These are phyloP conservation scores for Pseudocercospora macadamiae DNA, from an alignment of 2,329 filamentous ascomycete species.

Conservation along the genomic window DNA sequence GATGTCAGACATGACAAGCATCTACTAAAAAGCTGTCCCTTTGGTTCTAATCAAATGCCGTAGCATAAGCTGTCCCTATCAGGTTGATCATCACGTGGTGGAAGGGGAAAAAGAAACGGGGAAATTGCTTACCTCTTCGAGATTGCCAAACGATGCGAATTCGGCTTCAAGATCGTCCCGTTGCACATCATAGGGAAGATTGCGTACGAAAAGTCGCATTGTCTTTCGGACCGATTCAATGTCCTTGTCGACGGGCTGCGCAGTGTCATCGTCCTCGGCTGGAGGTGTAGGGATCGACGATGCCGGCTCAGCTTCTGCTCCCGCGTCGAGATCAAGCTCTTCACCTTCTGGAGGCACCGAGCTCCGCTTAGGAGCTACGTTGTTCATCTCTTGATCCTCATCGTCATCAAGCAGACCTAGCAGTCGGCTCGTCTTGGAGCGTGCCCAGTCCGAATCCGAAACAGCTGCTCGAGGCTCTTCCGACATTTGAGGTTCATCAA, in stretches of 20 bases:
- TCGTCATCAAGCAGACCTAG: slow-evolving; percentile 82
- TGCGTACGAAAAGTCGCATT: slow-evolving; percentile 82
- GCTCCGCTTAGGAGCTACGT: slow-evolving; percentile 20
- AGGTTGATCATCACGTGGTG: slow-evolving; percentile 83
- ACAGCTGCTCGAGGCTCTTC: slow-evolving; percentile 46
- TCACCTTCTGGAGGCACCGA: slow-evolving; percentile 24
- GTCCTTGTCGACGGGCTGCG: slow-evolving; percentile 44
- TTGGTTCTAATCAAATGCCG: slow-evolving; percentile 82
- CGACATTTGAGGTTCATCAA: neutral
- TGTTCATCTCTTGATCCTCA: slow-evolving; percentile 26
- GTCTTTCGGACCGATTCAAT: slow-evolving; percentile 70
- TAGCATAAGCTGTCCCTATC: slow-evolving; percentile 99
- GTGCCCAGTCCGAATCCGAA: slow-evolving; percentile 87
- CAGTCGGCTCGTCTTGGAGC: slow-evolving; percentile 82
- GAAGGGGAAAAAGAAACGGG: slow-evolving; percentile 23
- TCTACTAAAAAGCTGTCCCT: slow-evolving; percentile 99
- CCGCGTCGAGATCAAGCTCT: slow-evolving; percentile 4
- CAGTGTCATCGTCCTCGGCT: slow-evolving; percentile 42
- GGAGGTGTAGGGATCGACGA: slow-evolving; percentile 32
- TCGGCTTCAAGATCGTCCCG: slow-evolving; percentile 74
- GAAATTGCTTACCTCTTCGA: slow-evolving; percentile 88
- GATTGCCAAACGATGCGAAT: slow-evolving; percentile 72
- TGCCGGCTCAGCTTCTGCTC: slow-evolving; percentile 13
- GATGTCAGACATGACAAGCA: slow-evolving; percentile 75
- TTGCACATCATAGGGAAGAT: slow-evolving; percentile 78